Percentiles rank a stretch among this genome's conserved stretches.
Conservation (phyloP, 116 monocot genomes). For the Thalassia testudinum region DNA sequence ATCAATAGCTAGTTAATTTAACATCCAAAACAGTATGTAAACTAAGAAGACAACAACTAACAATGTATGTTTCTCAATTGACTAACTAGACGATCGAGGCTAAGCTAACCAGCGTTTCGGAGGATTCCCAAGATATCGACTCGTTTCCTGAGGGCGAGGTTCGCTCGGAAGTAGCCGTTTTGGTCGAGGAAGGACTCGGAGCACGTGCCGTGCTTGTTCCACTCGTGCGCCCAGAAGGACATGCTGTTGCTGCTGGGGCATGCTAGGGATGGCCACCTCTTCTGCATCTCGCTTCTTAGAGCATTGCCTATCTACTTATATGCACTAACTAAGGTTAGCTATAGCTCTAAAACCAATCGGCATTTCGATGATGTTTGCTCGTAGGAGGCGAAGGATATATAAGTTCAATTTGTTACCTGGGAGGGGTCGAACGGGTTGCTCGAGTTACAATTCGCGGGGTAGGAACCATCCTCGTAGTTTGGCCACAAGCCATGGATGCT, state of each 20-base stretch:
- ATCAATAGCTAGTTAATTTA: not conserved
- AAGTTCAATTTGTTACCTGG: slow-evolving; percentile 5
- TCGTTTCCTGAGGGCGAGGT: slow-evolving; percentile 22
- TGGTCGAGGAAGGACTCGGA: slow-evolving; percentile 27
- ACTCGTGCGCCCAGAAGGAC: slow-evolving; percentile 36
- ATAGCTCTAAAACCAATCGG: not conserved
- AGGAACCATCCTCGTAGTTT: slow-evolving; percentile 39
- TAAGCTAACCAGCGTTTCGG: slow-evolving; percentile 10
- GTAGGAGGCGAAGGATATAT: not conserved
- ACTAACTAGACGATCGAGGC: not conserved
- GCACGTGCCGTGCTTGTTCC: slow-evolving; percentile 58
- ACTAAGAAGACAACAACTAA: not conserved
- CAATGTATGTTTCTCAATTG: not conserved
- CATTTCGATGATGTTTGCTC: not conserved
- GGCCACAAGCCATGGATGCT: slow-evolving; percentile 53
- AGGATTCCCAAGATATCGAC: slow-evolving; percentile 17
- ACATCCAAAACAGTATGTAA: not conserved
- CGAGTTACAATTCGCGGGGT: slow-evolving; percentile 36
- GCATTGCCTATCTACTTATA: not conserved
- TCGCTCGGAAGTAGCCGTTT: slow-evolving; percentile 35
- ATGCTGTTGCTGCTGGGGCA: slow-evolving; percentile 25
- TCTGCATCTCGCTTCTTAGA: slow-evolving; percentile 13
- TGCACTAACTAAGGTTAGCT: not conserved
- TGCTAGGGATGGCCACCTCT: slow-evolving; percentile 36
- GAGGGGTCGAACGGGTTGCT: slow-evolving; percentile 15